phyloP scores from a whole-genome alignment of 2,329 filamentous ascomycete species.

The Ascochyta fabae region DNA sequence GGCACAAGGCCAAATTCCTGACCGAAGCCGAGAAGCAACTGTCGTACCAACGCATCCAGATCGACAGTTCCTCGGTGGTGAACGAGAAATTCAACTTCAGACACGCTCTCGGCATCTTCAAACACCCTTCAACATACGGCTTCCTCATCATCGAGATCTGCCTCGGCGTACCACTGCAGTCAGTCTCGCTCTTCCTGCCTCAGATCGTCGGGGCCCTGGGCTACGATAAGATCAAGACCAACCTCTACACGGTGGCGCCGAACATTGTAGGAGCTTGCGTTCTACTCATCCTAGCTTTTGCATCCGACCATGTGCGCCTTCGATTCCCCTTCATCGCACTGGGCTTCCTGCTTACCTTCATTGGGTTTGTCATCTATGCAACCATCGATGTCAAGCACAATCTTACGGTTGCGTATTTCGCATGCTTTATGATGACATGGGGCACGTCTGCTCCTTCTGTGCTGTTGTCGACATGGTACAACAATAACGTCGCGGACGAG shows the following conservation, averaged over 20 bases:
- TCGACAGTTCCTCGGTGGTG: conserved; percentile 73
- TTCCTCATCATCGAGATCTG: conserved; percentile 65
- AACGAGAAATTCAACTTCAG: conserved; percentile 62
- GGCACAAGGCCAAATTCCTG: conserved; percentile 70
- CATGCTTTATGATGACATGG: conserved; percentile 84
- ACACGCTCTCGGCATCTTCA: conserved; percentile 61
- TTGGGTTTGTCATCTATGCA: conserved; percentile 80
- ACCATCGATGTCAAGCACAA: conserved; percentile 68
- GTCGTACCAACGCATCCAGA: conserved; percentile 75
- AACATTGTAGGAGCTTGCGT: conserved; percentile 77
- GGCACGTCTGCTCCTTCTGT: conserved; percentile 78
- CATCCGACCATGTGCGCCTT: conserved; percentile 69
- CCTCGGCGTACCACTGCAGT: conserved; percentile 65
- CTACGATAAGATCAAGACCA: conserved; percentile 68
- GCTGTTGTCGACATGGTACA: conserved; percentile 73
- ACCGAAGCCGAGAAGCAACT: conserved; percentile 69
- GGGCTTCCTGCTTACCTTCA: conserved; percentile 76
- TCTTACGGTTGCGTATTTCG: conserved; percentile 74
- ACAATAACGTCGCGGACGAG: conserved; percentile 83
- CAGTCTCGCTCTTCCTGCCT: conserved; percentile 63
- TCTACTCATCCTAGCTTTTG: conserved; percentile 74
- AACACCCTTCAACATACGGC: conserved; percentile 60
- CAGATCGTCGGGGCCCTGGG: conserved; percentile 63
- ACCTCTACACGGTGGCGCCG: conserved; percentile 81
- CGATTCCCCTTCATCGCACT: conserved; percentile 77